A percentile compares a stretch with the other conserved stretches of the same genome.
Evolutionary conservation across 2,329 filamentous ascomycete genomes (phyloP).

Genomic region (Botryotinia globosa): DNA sequence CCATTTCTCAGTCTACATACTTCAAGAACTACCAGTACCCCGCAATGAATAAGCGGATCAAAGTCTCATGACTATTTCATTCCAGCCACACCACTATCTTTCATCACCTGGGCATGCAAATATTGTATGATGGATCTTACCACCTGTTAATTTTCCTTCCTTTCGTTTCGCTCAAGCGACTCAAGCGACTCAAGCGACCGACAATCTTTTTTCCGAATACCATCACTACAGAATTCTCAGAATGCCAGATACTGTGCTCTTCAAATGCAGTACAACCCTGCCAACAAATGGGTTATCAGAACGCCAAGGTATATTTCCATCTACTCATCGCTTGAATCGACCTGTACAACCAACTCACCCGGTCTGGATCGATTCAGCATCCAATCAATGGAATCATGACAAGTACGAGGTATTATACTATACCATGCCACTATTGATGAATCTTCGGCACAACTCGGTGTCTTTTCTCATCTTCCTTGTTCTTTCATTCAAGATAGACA

Average conservation of each 20-base stretch:
- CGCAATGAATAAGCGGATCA: neutral
- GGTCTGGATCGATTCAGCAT: neutral
- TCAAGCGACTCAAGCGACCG: neutral
- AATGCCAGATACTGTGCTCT: neutral
- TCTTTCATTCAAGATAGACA: neutral
- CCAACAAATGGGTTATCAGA: constrained; percentile 1
- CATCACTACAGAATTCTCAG: neutral
- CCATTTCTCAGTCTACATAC: constrained; percentile 1
- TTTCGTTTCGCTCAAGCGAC: neutral
- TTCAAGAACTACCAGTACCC: constrained; percentile 7
- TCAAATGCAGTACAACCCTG: constrained; percentile 8
- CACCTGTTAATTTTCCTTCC: neutral
- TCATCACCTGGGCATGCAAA: neutral
- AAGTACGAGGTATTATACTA: neutral
- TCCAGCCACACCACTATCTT: constrained; percentile 3
- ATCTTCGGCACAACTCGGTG: constrained; percentile 1
- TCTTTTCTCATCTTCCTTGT: neutral
- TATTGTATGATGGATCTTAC: neutral
- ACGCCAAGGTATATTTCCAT: neutral
- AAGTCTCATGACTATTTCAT: neutral
- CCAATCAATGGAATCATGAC: neutral
- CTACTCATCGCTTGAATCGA: neutral
- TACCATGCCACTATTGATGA: constrained; percentile 11
- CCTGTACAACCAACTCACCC: neutral
- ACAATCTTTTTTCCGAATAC: neutral